Conservation (phyloP, 1,139 yeast species). For the Hanseniaspora uvarum region DNA sequence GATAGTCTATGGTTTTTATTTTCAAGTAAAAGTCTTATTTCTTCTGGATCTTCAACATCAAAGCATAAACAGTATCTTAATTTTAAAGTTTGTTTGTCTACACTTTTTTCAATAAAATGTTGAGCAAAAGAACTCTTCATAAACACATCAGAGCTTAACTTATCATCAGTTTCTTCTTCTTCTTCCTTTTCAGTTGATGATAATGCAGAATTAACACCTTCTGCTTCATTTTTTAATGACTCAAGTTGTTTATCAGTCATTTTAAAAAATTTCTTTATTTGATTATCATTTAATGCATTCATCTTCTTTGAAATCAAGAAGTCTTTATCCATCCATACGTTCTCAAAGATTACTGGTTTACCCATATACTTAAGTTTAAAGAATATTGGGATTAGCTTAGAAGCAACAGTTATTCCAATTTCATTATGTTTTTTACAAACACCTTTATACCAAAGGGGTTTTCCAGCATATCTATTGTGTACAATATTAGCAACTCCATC, state of each 20-base stretch:
- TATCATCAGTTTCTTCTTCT: background rate
- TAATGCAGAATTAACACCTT: background rate
- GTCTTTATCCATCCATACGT: conserved; percentile 19
- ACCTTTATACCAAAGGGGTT: conserved; percentile 87
- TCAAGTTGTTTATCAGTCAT: background rate
- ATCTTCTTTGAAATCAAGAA: background rate
- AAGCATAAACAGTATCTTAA: conserved; percentile 76
- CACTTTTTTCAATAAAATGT: background rate
- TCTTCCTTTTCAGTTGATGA: background rate
- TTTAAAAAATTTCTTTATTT: background rate
- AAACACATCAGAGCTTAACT: background rate
- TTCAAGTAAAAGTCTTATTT: conserved; percentile 35
- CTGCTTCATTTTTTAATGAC: background rate
- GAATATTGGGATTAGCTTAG: conserved; percentile 68
- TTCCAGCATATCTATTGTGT: conserved; percentile 75
- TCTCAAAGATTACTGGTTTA: conserved; percentile 44
- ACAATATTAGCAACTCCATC: conserved; percentile 63
- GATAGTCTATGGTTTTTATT: conserved; percentile 46
- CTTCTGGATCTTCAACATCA: conserved; percentile 37
- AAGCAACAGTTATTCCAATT: conserved; percentile 53
- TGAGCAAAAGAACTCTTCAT: background rate
- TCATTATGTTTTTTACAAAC: conserved; percentile 35
- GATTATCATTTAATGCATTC: background rate
- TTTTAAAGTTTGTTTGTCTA: conserved; percentile 24
- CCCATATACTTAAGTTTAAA: conserved; percentile 79